A percentile compares a stretch with the other conserved stretches of the same genome.
phyloP scores from a whole-genome alignment of 2,329 filamentous ascomycete genomes.

The Colletotrichum australisinense region DNA sequence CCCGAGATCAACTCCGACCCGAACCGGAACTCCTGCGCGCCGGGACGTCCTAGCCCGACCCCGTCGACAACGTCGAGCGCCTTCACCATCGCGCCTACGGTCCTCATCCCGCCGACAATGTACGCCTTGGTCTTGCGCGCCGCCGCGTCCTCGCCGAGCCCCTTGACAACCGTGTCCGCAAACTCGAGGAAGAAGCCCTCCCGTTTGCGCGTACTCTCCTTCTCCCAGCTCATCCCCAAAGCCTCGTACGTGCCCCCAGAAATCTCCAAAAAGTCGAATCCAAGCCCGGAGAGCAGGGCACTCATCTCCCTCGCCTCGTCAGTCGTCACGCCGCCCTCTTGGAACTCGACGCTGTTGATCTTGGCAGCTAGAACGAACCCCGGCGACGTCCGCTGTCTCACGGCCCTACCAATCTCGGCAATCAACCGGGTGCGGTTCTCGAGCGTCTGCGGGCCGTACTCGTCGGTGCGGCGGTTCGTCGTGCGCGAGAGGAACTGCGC shows the following conservation, averaged over 20 bases:
- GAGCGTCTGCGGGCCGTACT: slow-evolving; percentile 56
- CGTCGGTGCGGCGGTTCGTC: slow-evolving; percentile 63
- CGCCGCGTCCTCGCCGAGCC: slow-evolving; percentile 37
- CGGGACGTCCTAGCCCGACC: slow-evolving; percentile 62
- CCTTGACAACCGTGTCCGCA: slow-evolving; percentile 61
- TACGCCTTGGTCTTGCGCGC: slow-evolving; percentile 60
- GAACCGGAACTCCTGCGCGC: slow-evolving; percentile 41
- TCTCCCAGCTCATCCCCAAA: slow-evolving; percentile 60
- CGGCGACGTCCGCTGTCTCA: slow-evolving; percentile 44
- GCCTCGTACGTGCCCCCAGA: slow-evolving; percentile 70
- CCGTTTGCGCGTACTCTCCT: slow-evolving; percentile 65
- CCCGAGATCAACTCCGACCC: slow-evolving; percentile 16
- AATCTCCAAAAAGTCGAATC: slow-evolving; percentile 69
- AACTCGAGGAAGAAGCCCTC: slow-evolving; percentile 72
- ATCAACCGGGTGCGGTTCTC: slow-evolving; percentile 58
- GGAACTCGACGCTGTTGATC: slow-evolving; percentile 68
- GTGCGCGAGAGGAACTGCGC: slow-evolving; percentile 62
- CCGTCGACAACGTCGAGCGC: slow-evolving; percentile 69
- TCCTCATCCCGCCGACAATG: slow-evolving; percentile 68
- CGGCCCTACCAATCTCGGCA: slow-evolving; percentile 52
- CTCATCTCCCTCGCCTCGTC: slow-evolving; percentile 62
- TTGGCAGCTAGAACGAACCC: slow-evolving; percentile 64
- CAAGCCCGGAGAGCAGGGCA: slow-evolving; percentile 56
- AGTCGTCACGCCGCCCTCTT: slow-evolving; percentile 62
- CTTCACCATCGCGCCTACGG: slow-evolving; percentile 65